Evolutionary conservation across 352 stramenopile genomes (phyloP), one percentile per base, ranked within the genome.

Genomic region (Phytophthora vignae): DNA sequence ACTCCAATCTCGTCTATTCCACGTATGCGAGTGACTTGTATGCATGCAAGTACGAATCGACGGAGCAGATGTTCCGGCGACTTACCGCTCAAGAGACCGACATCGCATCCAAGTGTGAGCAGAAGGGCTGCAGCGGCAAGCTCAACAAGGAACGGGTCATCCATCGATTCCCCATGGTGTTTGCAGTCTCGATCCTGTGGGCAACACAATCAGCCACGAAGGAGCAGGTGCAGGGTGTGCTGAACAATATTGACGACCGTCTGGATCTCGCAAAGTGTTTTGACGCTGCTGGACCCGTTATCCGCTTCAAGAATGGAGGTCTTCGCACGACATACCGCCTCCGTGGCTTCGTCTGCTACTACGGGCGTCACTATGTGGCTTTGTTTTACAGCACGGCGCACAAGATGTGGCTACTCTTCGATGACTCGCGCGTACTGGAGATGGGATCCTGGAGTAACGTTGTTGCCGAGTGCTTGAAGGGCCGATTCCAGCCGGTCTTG

Each of bases 321-420:
- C 59, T 94, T 29, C 83, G 86, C 33, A 92, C 85, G 19, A 92
- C 86, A 12, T 96, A 96, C 54, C 84, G 86, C 11, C 76, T 96
- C 55, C 84, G 85, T 12, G 89, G 89, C 4, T 90, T 96, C 67
- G 89, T 96, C 31, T 96, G 89, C 67, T 96, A 96, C 66, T 96
- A 96, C 55, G 89, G 89, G 1, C 82, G 79, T 4, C 89, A 96
- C 66, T 96, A 96, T 64, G 84, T 96, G 40, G 86, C 89, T 14
- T 69, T 95, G 3, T 96, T 96, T 54, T 95, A 94, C 81, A 91
- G 80, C 61, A 96, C 87, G 38, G 87, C 88, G 9, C 89, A 96
- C 77, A 90, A 94, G 53, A 90, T 90, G 72, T 96, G 89, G 89
- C 64, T 95, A n/a, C 81, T 96, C 33, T 95, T 96, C 54, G 89